Evolutionary conservation across 2,329 filamentous ascomycete genomes (phyloP).

Genomic region (Talaromyces sp.): DNA sequence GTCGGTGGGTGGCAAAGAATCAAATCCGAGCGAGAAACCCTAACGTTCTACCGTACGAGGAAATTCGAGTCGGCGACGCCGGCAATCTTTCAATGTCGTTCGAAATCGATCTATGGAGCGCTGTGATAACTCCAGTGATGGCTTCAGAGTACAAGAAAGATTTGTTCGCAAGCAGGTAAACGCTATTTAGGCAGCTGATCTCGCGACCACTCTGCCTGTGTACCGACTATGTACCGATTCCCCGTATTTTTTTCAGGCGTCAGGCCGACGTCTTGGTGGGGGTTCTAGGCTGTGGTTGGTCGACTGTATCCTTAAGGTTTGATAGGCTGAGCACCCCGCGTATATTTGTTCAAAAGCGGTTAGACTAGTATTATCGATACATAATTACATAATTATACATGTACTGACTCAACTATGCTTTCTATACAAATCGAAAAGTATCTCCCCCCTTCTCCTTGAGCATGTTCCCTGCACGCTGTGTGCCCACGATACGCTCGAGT

Average conservation of each 20-base stretch:
- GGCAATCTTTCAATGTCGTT: background rate
- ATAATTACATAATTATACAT: background rate
- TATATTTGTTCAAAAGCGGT: background rate
- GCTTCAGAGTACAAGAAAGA: too few relatives aligned
- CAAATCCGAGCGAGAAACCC: background rate
- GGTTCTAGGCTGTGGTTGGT: background rate
- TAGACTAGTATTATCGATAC: background rate
- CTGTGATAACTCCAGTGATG: background rate
- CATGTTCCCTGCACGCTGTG: constrained; percentile 77
- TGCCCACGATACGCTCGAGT: constrained; percentile 83
- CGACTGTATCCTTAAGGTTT: background rate
- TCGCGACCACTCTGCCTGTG: background rate
- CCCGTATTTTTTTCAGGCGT: background rate
- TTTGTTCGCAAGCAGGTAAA: background rate
- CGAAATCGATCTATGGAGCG: background rate
- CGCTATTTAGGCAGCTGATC: constrained; percentile 9
- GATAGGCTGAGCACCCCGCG: background rate
- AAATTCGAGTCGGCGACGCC: background rate
- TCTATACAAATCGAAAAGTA: constrained; percentile 89
- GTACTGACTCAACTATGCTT: background rate
- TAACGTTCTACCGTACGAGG: background rate
- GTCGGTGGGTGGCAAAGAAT: constrained; percentile 1
- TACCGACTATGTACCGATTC: background rate
- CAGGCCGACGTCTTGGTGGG: background rate
- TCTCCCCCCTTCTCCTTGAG: constrained; percentile 74